Evolutionary conservation across 257 asterid species (phyloP).

Genomic region (Jacaranda mimosifolia): DNA sequence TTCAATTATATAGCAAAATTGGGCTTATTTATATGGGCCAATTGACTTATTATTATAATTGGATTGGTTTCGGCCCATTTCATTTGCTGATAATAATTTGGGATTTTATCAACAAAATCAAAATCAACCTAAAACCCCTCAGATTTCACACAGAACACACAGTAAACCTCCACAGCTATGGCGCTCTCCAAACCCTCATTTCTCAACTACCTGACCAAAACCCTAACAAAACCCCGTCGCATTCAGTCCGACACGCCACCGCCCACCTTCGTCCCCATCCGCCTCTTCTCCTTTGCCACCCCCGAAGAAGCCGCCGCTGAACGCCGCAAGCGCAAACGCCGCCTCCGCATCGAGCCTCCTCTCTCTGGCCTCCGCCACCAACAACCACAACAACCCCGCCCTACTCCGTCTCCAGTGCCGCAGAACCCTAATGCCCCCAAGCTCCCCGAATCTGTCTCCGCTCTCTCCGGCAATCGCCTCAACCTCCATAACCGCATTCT

Average conservation of each 20-base stretch:
- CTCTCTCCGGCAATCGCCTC: conserved; percentile 77
- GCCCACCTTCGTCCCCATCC: conserved; percentile 50
- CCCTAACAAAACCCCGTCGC: conserved; percentile 52
- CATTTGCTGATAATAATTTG: not conserved
- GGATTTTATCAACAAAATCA: not conserved
- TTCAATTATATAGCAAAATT: not conserved
- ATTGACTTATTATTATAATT: not conserved
- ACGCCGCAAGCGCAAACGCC: conserved; percentile 89
- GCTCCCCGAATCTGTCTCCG: conserved; percentile 82
- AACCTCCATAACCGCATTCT: conserved; percentile 79
- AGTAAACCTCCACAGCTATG: conserved; percentile 47
- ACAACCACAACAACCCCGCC: conserved; percentile 52
- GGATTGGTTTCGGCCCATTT: not conserved
- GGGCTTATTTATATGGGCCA: conserved; percentile 3
- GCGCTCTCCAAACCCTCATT: conserved; percentile 75
- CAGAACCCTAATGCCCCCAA: conserved; percentile 89
- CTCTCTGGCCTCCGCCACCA: conserved; percentile 75
- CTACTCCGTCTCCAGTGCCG: conserved; percentile 49
- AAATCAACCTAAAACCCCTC: conserved; percentile 2
- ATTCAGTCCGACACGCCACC: conserved; percentile 48
- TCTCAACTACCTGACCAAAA: conserved; percentile 58
- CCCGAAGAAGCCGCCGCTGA: conserved; percentile 98
- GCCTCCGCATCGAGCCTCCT: conserved; percentile 87
- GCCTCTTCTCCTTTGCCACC: conserved; percentile 85
- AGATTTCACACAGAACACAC: conserved; percentile 1